phyloP scores from a whole-genome alignment of 1,139 yeast genomes.

The Saccharomyces hybrid region DNA sequence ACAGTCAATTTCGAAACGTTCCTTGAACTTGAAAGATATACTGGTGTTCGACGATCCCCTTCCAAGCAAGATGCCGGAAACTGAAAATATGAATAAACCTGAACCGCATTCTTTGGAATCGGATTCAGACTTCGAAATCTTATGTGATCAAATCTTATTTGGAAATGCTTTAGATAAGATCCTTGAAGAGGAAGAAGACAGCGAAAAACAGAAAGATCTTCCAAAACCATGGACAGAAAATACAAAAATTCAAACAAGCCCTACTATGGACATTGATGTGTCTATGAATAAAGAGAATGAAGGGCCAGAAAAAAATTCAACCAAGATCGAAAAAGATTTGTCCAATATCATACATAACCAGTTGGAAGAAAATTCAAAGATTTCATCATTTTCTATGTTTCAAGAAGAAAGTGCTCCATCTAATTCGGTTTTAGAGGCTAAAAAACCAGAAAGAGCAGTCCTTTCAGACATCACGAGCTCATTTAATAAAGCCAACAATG shows the following conservation, averaged over 20 bases:
- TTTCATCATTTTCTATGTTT: neutral
- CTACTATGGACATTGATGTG: neutral
- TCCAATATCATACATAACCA: neutral
- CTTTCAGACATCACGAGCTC: neutral
- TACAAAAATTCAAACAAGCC: neutral
- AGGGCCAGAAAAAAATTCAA: neutral
- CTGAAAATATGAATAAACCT: neutral
- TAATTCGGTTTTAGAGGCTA: neutral
- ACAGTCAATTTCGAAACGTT: conserved; percentile 31
- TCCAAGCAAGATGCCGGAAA: conserved; percentile 7
- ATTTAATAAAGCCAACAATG: neutral
- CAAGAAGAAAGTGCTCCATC: neutral
- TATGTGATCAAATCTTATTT: conserved; percentile 29
- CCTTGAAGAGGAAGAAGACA: conserved; percentile 22
- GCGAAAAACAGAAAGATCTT: neutral
- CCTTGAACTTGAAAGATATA: conserved; percentile 29
- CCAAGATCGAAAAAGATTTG: neutral
- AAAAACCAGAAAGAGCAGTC: neutral
- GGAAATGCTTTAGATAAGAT: conserved; percentile 24
- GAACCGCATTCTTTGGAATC: conserved; percentile 11
- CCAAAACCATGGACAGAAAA: neutral
- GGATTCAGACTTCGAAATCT: conserved; percentile 24
- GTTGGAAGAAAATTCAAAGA: neutral
- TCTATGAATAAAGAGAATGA: neutral
- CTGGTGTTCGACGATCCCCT: conserved; percentile 18